Base-by-base conservation (phyloP, 495 filamentous ascomycete genomes). In the Annulohypoxylon bovei region DNA sequence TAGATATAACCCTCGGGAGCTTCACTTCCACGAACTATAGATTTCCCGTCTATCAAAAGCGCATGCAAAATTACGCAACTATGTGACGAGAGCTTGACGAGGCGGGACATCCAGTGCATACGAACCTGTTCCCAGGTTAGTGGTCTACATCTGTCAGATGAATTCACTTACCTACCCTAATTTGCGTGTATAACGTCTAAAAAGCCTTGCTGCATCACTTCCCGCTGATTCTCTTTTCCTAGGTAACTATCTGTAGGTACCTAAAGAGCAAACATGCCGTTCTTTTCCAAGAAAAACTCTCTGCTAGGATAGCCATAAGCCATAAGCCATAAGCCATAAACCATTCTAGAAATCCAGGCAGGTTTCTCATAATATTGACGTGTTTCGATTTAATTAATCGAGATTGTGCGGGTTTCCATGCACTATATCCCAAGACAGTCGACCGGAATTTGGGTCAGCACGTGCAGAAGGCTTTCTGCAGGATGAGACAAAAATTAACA, bases 311-410 rank as follows among this genome's bases (percentile, higher is more conserved):
- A 40, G 22, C 5, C 23, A 47, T 23, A 23, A 40, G 33, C 32
- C 20, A 20, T 67, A 23, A 40, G 33, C 32, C 20, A 20, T 67
- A n/a, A 40, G 22, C 5, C 23, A 47, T 23, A 23, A 40, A 39
- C 32, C 20, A 20, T 67, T 60, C 44, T 60, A 50, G 68, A 67
- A 67, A 30, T 16, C 35, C 23, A 47, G 30, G 50, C 30, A 55
- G 40, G 30, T 35, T 30, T 47, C 44, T 27, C 28, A 22, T 40
- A 11, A 40, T 39, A 39, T 58, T 59, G 63, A 54, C 39, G 11
- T 63, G 68, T 71, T 71, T 71, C 63, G 46, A 23, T 59, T 71
- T 47, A 30, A 71, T 71, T 67, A 71, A 66, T 67, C 57, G 44
- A 66, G 56, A 65, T 56, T 55, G 40, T 42, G 55, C 14, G 50